Conservation (phyloP, 106 monocot genomes). For the Triglochin maritima region DNA sequence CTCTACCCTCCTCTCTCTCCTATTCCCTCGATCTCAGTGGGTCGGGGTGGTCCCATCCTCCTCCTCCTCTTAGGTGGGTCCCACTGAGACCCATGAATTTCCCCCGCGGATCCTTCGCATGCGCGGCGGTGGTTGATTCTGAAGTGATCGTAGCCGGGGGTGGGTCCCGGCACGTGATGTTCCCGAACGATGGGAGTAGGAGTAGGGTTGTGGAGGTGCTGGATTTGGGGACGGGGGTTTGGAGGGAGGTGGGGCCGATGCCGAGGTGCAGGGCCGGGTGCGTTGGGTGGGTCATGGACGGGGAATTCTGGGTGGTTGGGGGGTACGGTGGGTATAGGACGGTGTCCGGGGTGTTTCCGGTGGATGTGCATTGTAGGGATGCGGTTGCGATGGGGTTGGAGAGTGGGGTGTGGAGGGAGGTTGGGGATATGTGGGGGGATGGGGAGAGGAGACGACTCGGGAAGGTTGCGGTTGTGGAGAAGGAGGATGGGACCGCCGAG, state of each 20-base stretch:
- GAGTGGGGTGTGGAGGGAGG: constrained; percentile 63
- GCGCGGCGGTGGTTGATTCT: constrained; percentile 18
- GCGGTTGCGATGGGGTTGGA: constrained; percentile 53
- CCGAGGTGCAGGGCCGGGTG: constrained; percentile 53
- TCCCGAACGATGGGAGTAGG: constrained; percentile 52
- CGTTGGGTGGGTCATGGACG: constrained; percentile 37
- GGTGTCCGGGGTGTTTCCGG: constrained; percentile 53
- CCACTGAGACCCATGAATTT: constrained; percentile 40
- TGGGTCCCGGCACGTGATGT: constrained; percentile 68
- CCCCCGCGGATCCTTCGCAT: constrained; percentile 73
- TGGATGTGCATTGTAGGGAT: constrained; percentile 58
- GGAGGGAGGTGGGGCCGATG: constrained; percentile 29
- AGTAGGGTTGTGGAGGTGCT: constrained; percentile 38
- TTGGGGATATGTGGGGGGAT: constrained; percentile 77
- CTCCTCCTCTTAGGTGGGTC: constrained; percentile 25
- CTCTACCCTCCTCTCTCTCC: constrained; percentile 34
- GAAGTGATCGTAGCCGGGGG: constrained; percentile 67
- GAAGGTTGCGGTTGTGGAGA: constrained; percentile 39
- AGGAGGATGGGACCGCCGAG: constrained; percentile 20
- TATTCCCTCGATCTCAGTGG: constrained; percentile 22
- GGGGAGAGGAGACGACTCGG: constrained; percentile 67
- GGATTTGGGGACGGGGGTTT: constrained; percentile 24
- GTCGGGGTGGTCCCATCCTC: constrained; percentile 11
- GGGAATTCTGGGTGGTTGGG: constrained; percentile 95
- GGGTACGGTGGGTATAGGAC: constrained; percentile 65